Conservation (phyloP, 192 early-diverging fungal species). For the Coemansia sp. region DNA sequence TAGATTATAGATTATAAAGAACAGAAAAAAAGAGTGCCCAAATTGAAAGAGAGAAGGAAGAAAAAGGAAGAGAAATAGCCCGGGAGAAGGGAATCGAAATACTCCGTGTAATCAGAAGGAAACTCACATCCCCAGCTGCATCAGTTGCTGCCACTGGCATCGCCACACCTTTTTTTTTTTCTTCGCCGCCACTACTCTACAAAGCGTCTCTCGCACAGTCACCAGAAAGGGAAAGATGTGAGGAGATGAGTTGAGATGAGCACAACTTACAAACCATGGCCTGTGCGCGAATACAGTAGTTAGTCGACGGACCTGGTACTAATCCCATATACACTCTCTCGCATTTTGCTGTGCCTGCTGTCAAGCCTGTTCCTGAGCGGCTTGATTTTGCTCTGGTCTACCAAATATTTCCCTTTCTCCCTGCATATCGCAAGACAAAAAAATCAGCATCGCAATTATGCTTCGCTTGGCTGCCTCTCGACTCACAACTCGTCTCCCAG, state of each 20-base stretch:
- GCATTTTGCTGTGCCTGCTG: neutral
- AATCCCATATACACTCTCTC: neutral
- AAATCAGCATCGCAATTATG: neutral
- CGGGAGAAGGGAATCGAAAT: neutral
- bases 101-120: conserved; percentile 2
- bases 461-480: neutral
- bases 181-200: neutral
- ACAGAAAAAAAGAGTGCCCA: neutral
- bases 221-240: neutral
- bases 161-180: neutral
- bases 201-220: neutral
- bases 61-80: conserved; percentile 5
- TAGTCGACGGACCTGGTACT: neutral
- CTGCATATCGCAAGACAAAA: neutral
- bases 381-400: neutral
- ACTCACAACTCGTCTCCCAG: neutral
- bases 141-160: neutral
- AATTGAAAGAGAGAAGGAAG: neutral
- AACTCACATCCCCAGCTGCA: neutral
- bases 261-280: neutral
- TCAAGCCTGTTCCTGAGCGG: neutral
- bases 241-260: neutral
- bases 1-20: neutral
- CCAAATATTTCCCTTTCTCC: neutral
- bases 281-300: neutral